Percentiles rank a stretch among this genome's conserved stretches.
Conservation (phyloP, 192 early-diverging fungal genomes). For the Mortierella hygrophila region DNA sequence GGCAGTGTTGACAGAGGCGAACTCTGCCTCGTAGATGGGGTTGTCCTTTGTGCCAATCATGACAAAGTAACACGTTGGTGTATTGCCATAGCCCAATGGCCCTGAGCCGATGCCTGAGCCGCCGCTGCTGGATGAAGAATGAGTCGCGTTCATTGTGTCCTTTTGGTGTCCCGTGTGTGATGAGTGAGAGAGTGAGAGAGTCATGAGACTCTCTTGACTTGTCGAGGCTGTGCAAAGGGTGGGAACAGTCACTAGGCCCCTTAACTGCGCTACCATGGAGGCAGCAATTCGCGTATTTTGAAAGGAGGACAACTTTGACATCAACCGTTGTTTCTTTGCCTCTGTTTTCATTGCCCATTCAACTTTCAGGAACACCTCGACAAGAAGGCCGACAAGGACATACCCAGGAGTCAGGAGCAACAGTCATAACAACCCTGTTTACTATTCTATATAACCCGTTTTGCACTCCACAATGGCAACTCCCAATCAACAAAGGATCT, state of each 20-base stretch:
- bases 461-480: constrained; percentile 6
- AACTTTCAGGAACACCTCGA: background rate
- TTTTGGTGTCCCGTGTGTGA: background rate
- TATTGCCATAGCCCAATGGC: constrained; percentile 25
- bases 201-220: background rate
- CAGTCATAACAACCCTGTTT: background rate
- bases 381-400: background rate
- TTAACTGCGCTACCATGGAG: background rate
- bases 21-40: constrained; percentile 96
- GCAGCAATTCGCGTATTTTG: background rate
- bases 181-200: background rate
- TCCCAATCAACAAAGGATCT: constrained; percentile 44
- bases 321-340: background rate
- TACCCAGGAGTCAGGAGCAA: background rate
- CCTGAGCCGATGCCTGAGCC: constrained; percentile 52
- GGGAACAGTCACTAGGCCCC: background rate
- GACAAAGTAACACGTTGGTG: constrained; percentile 83
- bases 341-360: background rate
- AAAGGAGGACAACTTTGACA: background rate
- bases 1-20: constrained; percentile 62
- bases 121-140: constrained; percentile 50
- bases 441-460: background rate
- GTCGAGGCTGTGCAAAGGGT: background rate
- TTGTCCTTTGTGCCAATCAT: constrained; percentile 96
- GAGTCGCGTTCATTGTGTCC: constrained; percentile 40